phyloP scores from a whole-genome alignment of 495 filamentous ascomycete genomes.

The Penicillium cataractarum region DNA sequence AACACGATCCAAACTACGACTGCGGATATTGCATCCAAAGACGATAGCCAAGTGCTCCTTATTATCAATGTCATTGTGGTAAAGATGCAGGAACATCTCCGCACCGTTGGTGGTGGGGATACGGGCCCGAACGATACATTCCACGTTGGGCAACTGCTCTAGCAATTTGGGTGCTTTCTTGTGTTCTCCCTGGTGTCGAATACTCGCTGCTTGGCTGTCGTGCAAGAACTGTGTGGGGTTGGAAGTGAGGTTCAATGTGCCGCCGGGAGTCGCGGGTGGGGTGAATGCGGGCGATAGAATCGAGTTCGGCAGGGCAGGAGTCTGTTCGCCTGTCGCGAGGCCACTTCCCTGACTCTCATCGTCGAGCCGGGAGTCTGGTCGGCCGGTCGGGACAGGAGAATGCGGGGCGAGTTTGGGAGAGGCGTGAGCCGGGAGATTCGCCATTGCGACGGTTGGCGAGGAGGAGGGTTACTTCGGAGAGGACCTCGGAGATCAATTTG shows the following conservation, averaged over 20 bases:
- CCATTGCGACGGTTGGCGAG: slow-evolving; percentile 41
- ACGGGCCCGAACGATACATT: slow-evolving; percentile 80
- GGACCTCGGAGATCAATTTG: not conserved
- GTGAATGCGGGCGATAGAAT: slow-evolving; percentile 79
- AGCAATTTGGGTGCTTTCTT: slow-evolving; percentile 68
- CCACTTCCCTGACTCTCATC: slow-evolving; percentile 30
- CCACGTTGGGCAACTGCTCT: slow-evolving; percentile 69
- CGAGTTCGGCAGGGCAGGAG: slow-evolving; percentile 50
- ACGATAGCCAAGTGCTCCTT: slow-evolving; percentile 99
- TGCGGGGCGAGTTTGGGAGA: slow-evolving; percentile 55
- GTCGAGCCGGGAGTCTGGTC: slow-evolving; percentile 21
- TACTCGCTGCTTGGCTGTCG: slow-evolving; percentile 31
- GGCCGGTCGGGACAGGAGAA: slow-evolving; percentile 26
- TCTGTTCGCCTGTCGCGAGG: slow-evolving; percentile 30
- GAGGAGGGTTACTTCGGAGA: slow-evolving; percentile 11
- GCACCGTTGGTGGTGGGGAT: slow-evolving; percentile 87
- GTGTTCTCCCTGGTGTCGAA: slow-evolving; percentile 42
- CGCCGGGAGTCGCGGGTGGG: slow-evolving; percentile 72
- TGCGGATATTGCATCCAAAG: slow-evolving; percentile 84
- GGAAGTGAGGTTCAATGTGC: slow-evolving; percentile 48
- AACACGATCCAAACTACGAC: slow-evolving; percentile 74
- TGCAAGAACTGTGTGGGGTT: slow-evolving; percentile 47
- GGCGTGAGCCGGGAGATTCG: slow-evolving; percentile 54
- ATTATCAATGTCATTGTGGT: slow-evolving; percentile 86
- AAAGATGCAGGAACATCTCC: slow-evolving; percentile 97